Evolutionary conservation across 371 early-diverging fungal species (phyloP), one percentile per base, ranked within the genome.

Genomic region (Vairimorpha necatrix): DNA sequence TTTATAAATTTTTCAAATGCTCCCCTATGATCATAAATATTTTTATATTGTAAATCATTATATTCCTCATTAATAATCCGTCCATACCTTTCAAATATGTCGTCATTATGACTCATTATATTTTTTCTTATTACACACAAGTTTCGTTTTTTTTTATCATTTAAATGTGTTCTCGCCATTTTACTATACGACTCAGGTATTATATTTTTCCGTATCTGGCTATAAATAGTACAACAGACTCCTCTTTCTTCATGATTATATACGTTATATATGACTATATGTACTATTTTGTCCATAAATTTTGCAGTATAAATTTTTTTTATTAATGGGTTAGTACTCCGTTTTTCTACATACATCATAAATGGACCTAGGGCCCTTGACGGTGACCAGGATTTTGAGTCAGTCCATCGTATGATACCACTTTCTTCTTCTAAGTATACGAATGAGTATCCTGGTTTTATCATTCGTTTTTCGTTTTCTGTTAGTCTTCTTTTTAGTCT

Each of bases 361-460:
- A 71, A 71, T 16, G 61, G 61, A 32, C 61, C 71, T 47, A 60
- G 46, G 6, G 67, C 67, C 20, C 75, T 33, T 13, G 75, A 75
- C 33, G 75, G 75, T 36, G 75, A 36, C 75, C 75, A 75, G 1
- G 68, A 48, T 58, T 62, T 62, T 30, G 32, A 32, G 36, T 75
- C 75, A 2, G 75, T 75, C 75, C 75, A 75, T 75, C 75, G 48
- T 30, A 47, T 67, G 42, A 75, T 75, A 22, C 56, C 46, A 46
- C 75, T 75, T 28, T 75, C 75, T 22, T 67, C 62, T 24, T 75
- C 75, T 42, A 61, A 75, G 18, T 75, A 75, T 16, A 75, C 32
- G 36, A 68, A 75, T 28, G 58, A 34, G 13, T 65, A 48, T 38
- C 75, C 75, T 47, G 66, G 69, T 33, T 68, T 42, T 18, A 75